Conservation (phyloP, 345 rosid genomes). For the Euphorbia peplus region DNA sequence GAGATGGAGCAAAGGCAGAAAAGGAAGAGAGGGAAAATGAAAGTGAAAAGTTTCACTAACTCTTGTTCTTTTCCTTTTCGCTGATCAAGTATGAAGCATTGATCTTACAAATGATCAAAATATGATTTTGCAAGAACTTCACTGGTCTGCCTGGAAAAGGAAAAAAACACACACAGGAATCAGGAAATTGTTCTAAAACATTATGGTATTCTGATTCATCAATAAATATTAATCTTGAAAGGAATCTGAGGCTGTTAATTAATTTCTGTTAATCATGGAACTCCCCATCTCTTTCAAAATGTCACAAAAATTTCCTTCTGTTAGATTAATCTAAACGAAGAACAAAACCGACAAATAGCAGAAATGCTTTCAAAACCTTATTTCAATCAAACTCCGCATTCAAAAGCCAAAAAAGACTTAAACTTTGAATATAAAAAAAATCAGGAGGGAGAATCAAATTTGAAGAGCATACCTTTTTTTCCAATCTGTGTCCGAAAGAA, state of each 20-base stretch:
- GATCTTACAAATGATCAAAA: neutral
- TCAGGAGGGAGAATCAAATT: neutral
- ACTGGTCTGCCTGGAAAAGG: neutral
- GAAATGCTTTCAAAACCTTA: neutral
- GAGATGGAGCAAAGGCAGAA: no score
- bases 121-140: neutral
- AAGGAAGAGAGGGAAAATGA: neutral
- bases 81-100: neutral
- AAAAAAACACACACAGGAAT: neutral
- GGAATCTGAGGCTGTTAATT: no score
- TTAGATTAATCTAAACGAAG: neutral
- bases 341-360: conserved; percentile 2
- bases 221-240: no score
- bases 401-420: neutral
- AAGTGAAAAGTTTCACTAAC: neutral
- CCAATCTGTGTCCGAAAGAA: neutral
- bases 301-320: no score
- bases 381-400: neutral
- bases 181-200: neutral
- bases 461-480: conserved; percentile 1
- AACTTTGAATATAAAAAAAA: neutral
- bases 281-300: neutral
- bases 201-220: neutral
- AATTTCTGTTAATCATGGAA: no score
- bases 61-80: neutral